Conservation (phyloP, 140 eudicot species). For the Stevia rebaudiana region DNA sequence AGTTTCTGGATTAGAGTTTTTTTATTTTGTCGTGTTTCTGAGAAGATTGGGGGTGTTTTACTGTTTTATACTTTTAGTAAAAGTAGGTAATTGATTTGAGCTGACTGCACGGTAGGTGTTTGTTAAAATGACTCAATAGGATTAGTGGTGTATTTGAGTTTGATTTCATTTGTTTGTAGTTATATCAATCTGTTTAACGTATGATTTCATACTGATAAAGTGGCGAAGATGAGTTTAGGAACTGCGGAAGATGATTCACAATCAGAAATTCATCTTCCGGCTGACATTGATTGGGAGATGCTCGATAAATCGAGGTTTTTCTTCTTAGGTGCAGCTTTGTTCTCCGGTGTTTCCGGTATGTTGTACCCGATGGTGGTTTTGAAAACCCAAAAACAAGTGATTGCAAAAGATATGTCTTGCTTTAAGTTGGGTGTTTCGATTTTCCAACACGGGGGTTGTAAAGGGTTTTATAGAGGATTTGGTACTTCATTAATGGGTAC, state of each 20-base stretch:
- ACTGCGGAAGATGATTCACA: constrained; percentile 65
- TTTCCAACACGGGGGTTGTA: constrained; percentile 42
- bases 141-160: not conserved
- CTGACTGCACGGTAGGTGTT: constrained; percentile 16
- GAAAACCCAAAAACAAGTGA: constrained; percentile 73
- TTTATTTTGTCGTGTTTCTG: not conserved
- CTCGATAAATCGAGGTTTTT: constrained; percentile 73
- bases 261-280: constrained; percentile 72
- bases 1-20: constrained; percentile 6
- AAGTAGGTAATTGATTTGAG: not conserved
- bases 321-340: constrained; percentile 67
- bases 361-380: constrained; percentile 73
- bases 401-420: constrained; percentile 32
- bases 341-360: constrained; percentile 63
- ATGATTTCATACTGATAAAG: constrained; percentile 18
- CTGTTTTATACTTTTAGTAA: too few relatives aligned
- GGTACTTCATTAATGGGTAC: constrained; percentile 84
- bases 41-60: not conserved
- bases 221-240: constrained; percentile 78
- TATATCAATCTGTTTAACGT: not conserved
- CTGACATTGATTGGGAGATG: constrained; percentile 92
- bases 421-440: constrained; percentile 39
- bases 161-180: not conserved
- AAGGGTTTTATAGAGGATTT: constrained; percentile 68
- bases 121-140: constrained; percentile 17